Conservation (phyloP, 2,329 filamentous ascomycete species). For the Exophiala bonariae region DNA sequence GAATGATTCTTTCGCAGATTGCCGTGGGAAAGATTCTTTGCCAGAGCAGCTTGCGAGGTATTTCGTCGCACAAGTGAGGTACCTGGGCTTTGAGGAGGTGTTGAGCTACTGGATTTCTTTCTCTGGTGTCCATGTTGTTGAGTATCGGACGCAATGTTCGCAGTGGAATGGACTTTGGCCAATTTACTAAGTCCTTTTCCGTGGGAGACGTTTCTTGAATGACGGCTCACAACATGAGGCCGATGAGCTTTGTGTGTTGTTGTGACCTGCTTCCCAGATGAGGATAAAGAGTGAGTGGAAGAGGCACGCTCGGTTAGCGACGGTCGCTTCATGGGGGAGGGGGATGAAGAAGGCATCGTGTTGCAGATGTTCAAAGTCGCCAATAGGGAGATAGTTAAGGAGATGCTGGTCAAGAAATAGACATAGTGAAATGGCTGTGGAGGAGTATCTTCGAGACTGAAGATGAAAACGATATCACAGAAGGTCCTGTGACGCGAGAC, state of each 20-base stretch:
- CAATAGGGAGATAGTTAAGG: no score
- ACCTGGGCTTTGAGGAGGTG: slow-evolving; percentile 44
- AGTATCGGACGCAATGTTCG: slow-evolving; percentile 34
- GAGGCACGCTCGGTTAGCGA: slow-evolving; percentile 25
- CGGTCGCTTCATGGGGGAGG: slow-evolving; percentile 27
- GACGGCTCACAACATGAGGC: slow-evolving; percentile 43
- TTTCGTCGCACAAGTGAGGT: slow-evolving; percentile 40
- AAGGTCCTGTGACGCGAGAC: no score
- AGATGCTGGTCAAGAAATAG: no score
- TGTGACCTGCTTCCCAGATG: slow-evolving; percentile 25
- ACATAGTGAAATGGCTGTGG: no score
- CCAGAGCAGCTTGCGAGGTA: slow-evolving; percentile 36
- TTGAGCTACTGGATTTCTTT: slow-evolving; percentile 45
- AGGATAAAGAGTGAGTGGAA: slow-evolving; percentile 27
- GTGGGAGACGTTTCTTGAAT: slow-evolving; percentile 44
- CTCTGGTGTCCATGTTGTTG: slow-evolving; percentile 42
- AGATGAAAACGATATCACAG: no score
- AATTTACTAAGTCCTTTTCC: slow-evolving; percentile 46
- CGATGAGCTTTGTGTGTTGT: slow-evolving; percentile 37
- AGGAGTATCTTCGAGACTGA: no score
- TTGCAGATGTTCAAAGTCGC: background rate
- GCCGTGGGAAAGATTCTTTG: slow-evolving; percentile 33
- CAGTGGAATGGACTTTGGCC: slow-evolving; percentile 36
- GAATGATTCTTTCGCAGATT: slow-evolving; percentile 49
- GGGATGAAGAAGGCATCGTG: slow-evolving; percentile 29